Evolutionary conservation across 1,139 yeast genomes (phyloP).

Genomic region (Taphrina confusa): DNA sequence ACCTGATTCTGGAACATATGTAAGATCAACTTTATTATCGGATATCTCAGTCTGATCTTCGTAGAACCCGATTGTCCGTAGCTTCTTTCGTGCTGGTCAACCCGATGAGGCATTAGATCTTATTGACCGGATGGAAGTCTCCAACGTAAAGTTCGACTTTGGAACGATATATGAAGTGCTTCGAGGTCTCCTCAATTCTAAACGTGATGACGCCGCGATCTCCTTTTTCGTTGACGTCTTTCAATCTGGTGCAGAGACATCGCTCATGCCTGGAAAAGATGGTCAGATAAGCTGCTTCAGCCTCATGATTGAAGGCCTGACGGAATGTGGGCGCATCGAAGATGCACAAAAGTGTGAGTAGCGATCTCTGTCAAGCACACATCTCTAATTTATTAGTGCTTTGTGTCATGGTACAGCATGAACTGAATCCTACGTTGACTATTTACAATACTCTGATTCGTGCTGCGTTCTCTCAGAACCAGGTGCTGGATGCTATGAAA

Average conservation of each 20-base stretch:
- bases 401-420: slow-evolving; percentile 8
- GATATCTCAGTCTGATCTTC: not conserved
- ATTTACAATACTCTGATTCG: slow-evolving; percentile 4
- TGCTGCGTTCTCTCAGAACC: not conserved
- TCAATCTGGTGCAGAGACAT: not conserved
- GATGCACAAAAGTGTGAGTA: slow-evolving; percentile 14
- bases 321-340: not conserved
- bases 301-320: not conserved
- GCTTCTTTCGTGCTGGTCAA: not conserved
- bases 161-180: slow-evolving; percentile 15
- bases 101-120: slow-evolving; percentile 14
- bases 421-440: not conserved
- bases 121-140: slow-evolving; percentile 20
- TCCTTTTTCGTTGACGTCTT: slow-evolving; percentile 14
- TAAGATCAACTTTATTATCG: not conserved
- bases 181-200: slow-evolving; percentile 2
- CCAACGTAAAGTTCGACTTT: slow-evolving; percentile 9
- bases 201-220: slow-evolving; percentile 13
- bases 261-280: slow-evolving; percentile 13
- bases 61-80: slow-evolving; percentile 14
- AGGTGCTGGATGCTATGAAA: slow-evolving; percentile 1
- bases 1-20: slow-evolving; percentile 18
- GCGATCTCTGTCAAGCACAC: not conserved
- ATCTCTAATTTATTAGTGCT: slow-evolving; percentile 1
- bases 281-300: slow-evolving; percentile 6